Conservation (phyloP, 805 yeast species). For the Torulaspora microellipsoides region DNA sequence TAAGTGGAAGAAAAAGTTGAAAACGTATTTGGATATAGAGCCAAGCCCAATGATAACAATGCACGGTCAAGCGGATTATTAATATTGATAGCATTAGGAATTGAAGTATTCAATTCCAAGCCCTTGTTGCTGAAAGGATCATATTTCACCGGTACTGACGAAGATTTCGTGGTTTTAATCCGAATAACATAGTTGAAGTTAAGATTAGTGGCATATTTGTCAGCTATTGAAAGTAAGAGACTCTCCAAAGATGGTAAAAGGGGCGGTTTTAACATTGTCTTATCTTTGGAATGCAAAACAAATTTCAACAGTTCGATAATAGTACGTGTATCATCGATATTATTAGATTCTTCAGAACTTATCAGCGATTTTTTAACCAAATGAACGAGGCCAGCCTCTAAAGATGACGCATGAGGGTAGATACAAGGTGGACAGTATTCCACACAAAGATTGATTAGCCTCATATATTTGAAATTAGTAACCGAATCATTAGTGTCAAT, state of each 20-base stretch:
- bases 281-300: slow-evolving; percentile 10
- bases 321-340: slow-evolving; percentile 3
- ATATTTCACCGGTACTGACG: slow-evolving; percentile 10
- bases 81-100: slow-evolving; percentile 25
- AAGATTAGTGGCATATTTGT: slow-evolving; percentile 16
- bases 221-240: slow-evolving; percentile 13
- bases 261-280: background rate
- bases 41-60: slow-evolving; percentile 17
- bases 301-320: slow-evolving; percentile 17
- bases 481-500: slow-evolving; percentile 9
- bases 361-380: slow-evolving; percentile 4
- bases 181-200: slow-evolving; percentile 22
- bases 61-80: slow-evolving; percentile 18
- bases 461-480: slow-evolving; percentile 18
- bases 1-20: background rate
- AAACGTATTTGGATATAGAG: slow-evolving; percentile 10
- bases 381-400: slow-evolving; percentile 10
- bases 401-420: slow-evolving; percentile 9
- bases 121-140: slow-evolving; percentile 18
- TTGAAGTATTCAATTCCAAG: slow-evolving; percentile 8
- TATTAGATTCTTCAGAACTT: background rate
- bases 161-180: slow-evolving; percentile 6
- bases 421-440: slow-evolving; percentile 12
- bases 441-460: slow-evolving; percentile 20
- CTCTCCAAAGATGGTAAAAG: slow-evolving; percentile 8